A percentile compares a stretch with the other conserved stretches of the same genome.
These are phyloP conservation scores for Guadua angustifolia DNA, from an alignment of 176 grass and related monocot species.

Conservation along the genomic window DNA sequence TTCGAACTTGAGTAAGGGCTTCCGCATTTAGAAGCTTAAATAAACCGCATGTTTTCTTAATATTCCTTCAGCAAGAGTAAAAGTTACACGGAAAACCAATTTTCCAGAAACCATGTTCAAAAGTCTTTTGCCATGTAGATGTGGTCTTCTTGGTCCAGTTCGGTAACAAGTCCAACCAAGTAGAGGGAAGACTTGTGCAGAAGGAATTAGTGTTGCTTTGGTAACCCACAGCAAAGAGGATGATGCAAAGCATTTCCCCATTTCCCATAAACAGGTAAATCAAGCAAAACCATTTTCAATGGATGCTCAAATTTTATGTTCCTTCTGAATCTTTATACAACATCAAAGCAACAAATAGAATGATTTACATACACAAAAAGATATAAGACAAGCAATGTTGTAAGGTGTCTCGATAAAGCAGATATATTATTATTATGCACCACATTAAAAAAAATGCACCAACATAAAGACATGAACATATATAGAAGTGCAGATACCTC, in stretches of 20 bases:
- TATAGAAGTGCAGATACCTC: slow-evolving; percentile 38
- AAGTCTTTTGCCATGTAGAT: neutral
- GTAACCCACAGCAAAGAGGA: neutral
- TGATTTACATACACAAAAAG: neutral
- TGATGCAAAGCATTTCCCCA: neutral
- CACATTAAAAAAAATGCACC: too few species aligned
- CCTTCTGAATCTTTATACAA: slow-evolving; percentile 10
- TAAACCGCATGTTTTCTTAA: slow-evolving; percentile 14
- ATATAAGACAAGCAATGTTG: slow-evolving; percentile 3
- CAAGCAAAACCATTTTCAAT: slow-evolving; percentile 15
- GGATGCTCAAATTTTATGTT: slow-evolving; percentile 16
- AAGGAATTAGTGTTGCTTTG: neutral
- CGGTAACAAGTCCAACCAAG: slow-evolving; percentile 1
- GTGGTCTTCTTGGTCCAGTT: slow-evolving; percentile 27
- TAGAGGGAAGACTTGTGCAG: neutral
- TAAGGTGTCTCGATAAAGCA: too few species aligned
- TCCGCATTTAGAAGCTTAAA: slow-evolving; percentile 24
- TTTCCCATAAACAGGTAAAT: neutral
- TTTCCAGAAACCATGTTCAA: neutral
- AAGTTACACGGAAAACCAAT: neutral
- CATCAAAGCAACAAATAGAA: neutral
- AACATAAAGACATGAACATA: slow-evolving; percentile 26
- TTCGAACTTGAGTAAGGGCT: neutral
- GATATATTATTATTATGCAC: too few species aligned
- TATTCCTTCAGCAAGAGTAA: slow-evolving; percentile 22